A percentile compares a stretch with the other conserved stretches of the same genome.
Evolutionary conservation across 1,139 yeast genomes (phyloP).

Genomic region (Debaryomycetaceae sp.): DNA sequence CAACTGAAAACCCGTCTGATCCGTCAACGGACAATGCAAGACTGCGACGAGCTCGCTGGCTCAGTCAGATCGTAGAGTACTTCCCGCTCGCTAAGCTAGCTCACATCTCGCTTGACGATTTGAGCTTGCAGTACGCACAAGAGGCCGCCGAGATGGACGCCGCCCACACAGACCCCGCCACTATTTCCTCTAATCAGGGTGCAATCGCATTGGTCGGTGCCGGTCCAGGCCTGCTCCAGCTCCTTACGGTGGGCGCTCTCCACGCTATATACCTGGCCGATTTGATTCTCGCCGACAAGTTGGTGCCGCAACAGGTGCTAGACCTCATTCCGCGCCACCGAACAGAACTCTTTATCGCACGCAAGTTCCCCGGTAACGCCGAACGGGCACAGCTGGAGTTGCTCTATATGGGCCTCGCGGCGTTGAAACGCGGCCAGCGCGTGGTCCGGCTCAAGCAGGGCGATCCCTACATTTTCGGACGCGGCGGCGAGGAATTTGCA

Average conservation of each 20-base stretch:
- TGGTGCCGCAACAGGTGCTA: slow-evolving; percentile 82
- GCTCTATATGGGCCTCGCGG: slow-evolving; percentile 55
- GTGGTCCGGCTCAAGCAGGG: slow-evolving; percentile 94
- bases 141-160: slow-evolving; percentile 2
- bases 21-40: slow-evolving; percentile 33
- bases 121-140: slow-evolving; percentile 29
- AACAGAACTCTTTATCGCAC: slow-evolving; percentile 74
- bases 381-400: slow-evolving; percentile 87
- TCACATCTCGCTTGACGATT: slow-evolving; percentile 43
- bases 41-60: slow-evolving; percentile 66
- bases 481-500: slow-evolving; percentile 88
- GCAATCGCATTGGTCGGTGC: slow-evolving; percentile 75
- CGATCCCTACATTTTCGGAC: slow-evolving; percentile 92
- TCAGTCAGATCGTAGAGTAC: slow-evolving; percentile 84
- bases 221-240: slow-evolving; percentile 85
- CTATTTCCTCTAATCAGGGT: slow-evolving; percentile 24
- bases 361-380: slow-evolving; percentile 95
- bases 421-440: slow-evolving; percentile 51
- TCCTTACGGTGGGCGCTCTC: slow-evolving; percentile 78
- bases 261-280: slow-evolving; percentile 77
- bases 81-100: slow-evolving; percentile 66
- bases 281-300: slow-evolving; percentile 76
- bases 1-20: background rate
- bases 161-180: slow-evolving; percentile 1
- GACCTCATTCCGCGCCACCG: slow-evolving; percentile 61